phyloP scores from a whole-genome alignment of 2,329 filamentous ascomycete species.

The Aureobasidium leucospermi region DNA sequence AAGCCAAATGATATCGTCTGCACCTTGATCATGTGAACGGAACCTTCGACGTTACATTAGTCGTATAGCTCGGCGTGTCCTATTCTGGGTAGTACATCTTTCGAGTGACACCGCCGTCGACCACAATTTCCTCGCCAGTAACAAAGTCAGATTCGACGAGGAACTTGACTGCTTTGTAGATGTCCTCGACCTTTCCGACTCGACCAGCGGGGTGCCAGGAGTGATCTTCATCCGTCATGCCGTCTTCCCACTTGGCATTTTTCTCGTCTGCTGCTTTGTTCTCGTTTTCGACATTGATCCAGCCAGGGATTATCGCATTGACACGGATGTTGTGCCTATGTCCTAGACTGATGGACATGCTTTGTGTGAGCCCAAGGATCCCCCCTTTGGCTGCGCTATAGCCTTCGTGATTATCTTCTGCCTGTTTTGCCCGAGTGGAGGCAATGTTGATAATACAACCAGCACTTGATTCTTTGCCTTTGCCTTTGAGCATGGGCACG shows the following conservation, averaged over 20 bases:
- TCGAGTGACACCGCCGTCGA: slow-evolving; percentile 40
- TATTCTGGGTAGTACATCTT: slow-evolving; percentile 39
- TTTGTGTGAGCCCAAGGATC: slow-evolving; percentile 43
- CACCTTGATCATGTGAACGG: too few species aligned
- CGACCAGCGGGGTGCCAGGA: slow-evolving; percentile 44
- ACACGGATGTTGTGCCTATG: slow-evolving; percentile 37
- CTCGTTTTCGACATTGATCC: slow-evolving; percentile 45
- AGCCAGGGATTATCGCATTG: slow-evolving; percentile 45
- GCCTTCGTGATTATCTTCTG: slow-evolving; percentile 43
- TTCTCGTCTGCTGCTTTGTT: slow-evolving; percentile 35
- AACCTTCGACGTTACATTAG: too few species aligned
- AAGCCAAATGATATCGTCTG: too few species aligned
- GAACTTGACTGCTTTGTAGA: slow-evolving; percentile 35
- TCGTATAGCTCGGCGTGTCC: too few species aligned
- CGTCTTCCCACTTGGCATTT: slow-evolving; percentile 39
- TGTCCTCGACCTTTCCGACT: slow-evolving; percentile 45
- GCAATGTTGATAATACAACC: slow-evolving; percentile 40
- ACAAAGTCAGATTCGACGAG: slow-evolving; percentile 34
- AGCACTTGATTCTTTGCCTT: not conserved
- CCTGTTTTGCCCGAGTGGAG: slow-evolving; percentile 43
- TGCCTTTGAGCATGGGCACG: slow-evolving; percentile 21
- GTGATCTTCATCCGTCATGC: slow-evolving; percentile 38
- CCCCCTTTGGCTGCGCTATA: slow-evolving; percentile 47
- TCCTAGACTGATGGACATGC: slow-evolving; percentile 41
- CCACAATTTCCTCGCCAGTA: slow-evolving; percentile 39